phyloP scores from a whole-genome alignment of 352 stramenopile genomes.

The Saprolegnia parasitica region DNA sequence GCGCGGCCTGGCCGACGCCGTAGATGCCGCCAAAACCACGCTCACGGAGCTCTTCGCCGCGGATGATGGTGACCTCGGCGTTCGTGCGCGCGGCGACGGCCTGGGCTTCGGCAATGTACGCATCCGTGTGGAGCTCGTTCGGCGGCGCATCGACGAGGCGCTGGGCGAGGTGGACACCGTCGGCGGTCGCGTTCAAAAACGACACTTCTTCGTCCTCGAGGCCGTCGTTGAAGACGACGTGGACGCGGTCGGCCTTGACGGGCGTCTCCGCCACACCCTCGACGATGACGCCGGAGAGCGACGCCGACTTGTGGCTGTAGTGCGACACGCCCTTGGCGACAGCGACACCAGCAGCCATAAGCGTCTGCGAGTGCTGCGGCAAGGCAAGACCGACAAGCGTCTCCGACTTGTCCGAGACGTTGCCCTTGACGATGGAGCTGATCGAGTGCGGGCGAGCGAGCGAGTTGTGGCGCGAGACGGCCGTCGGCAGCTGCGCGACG shows the following conservation, averaged over 20 bases:
- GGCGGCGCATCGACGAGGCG: conserved; percentile 86
- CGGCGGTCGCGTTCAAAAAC: conserved; percentile 55
- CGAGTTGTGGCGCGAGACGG: conserved; percentile 65
- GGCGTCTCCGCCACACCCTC: conserved; percentile 30
- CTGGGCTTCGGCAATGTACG: conserved; percentile 79
- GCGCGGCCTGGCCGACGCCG: conserved; percentile 87
- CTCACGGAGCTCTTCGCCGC: conserved; percentile 85
- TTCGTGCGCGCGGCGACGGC: conserved; percentile 58
- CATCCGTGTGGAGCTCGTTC: conserved; percentile 88
- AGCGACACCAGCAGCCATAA: conserved; percentile 51
- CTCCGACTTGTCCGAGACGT: conserved; percentile 39
- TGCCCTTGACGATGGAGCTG: conserved; percentile 51
- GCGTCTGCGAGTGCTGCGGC: conserved; percentile 46
- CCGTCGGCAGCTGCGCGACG: conserved; percentile 53
- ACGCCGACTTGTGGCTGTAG: conserved; percentile 52
- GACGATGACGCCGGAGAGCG: conserved; percentile 36
- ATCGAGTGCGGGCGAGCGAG: conserved; percentile 71
- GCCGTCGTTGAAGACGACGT: conserved; percentile 48
- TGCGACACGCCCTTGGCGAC: conserved; percentile 45
- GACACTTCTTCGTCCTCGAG: conserved; percentile 34
- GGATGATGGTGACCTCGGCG: conserved; percentile 70
- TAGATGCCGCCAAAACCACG: conserved; percentile 91
- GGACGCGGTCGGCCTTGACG: conserved; percentile 40
- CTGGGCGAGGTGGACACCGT: conserved; percentile 80
- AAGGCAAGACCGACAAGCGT: conserved; percentile 57